phyloP scores from a whole-genome alignment of 2,329 filamentous ascomycete genomes.

The Westerdykella aurantiaca region DNA sequence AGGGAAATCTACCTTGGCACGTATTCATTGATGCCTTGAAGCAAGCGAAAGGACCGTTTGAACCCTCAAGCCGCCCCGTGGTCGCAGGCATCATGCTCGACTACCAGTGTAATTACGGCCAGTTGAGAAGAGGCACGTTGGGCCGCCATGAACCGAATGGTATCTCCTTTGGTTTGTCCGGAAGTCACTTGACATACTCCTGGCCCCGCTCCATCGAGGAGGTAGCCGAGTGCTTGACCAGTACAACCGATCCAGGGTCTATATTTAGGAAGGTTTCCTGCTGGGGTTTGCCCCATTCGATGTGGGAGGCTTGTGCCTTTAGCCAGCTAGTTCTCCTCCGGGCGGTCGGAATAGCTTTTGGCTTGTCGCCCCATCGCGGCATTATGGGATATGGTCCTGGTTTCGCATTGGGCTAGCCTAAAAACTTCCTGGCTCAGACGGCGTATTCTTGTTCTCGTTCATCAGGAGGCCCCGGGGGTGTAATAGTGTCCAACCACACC shows the following conservation, averaged over 20 bases:
- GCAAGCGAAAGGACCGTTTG: slow-evolving; percentile 20
- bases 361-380: slow-evolving; percentile 23
- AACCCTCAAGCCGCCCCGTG: slow-evolving; percentile 17
- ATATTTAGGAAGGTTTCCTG: slow-evolving; percentile 22
- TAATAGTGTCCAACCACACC: slow-evolving; percentile 9
- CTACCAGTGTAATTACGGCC: slow-evolving; percentile 19
- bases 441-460: slow-evolving; percentile 8
- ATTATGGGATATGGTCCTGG: slow-evolving; percentile 38
- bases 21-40: slow-evolving; percentile 22
- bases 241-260: slow-evolving; percentile 34
- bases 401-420: slow-evolving; percentile 41
- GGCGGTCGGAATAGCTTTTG: slow-evolving; percentile 37
- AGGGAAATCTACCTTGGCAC: background rate
- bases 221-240: slow-evolving; percentile 25
- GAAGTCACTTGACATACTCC: slow-evolving; percentile 24
- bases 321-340: slow-evolving; percentile 36
- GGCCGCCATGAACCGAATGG: slow-evolving; percentile 21
- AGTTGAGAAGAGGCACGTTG: slow-evolving; percentile 19
- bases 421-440: slow-evolving; percentile 37
- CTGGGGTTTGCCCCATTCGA: slow-evolving; percentile 39
- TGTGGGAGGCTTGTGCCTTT: slow-evolving; percentile 45
- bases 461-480: slow-evolving; percentile 1
- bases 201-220: slow-evolving; percentile 30
- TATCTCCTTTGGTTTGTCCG: slow-evolving; percentile 23
- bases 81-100: slow-evolving; percentile 30